A percentile compares a stretch with the other conserved stretches of the same genome.
phyloP scores from a whole-genome alignment of 2,329 filamentous ascomycete species.

The Phialemoniopsis sp. region DNA sequence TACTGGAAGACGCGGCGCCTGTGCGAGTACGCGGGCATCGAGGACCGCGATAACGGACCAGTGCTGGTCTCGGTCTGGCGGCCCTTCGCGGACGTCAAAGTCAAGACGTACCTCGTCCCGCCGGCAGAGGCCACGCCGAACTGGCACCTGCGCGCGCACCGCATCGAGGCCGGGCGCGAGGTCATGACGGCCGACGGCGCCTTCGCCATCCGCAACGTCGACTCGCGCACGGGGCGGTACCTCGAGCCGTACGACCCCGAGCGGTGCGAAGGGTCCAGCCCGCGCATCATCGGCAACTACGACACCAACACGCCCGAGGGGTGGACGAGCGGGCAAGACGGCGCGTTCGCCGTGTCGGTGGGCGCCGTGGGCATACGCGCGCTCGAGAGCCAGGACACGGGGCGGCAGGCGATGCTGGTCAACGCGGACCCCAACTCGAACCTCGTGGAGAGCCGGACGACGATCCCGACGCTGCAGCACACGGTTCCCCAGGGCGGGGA shows the following conservation, averaged over 20 bases:
- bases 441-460: conserved; percentile 65
- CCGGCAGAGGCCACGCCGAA: conserved; percentile 53
- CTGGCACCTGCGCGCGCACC: conserved; percentile 67
- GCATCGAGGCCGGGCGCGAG: conserved; percentile 53
- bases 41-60: conserved; percentile 43
- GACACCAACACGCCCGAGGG: conserved; percentile 50
- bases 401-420: conserved; percentile 58
- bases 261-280: conserved; percentile 45
- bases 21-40: conserved; percentile 60
- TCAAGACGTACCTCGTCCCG: conserved; percentile 63
- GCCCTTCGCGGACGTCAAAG: conserved; percentile 64
- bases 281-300: conserved; percentile 57
- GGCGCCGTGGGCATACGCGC: conserved; percentile 55
- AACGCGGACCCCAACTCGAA: conserved; percentile 79
- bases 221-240: conserved; percentile 41
- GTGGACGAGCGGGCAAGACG: conserved; percentile 43
- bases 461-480: conserved; percentile 65
- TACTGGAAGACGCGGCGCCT: conserved; percentile 73
- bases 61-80: conserved; percentile 68
- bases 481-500: conserved; percentile 53
- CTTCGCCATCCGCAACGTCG: conserved; percentile 63
- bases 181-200: conserved; percentile 71
- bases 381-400: no score
- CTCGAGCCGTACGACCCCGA: conserved; percentile 43
- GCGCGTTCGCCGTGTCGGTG: conserved; percentile 53